Evolutionary conservation across 2,329 filamentous ascomycete genomes (phyloP).

Genomic region (Nemania sp.): DNA sequence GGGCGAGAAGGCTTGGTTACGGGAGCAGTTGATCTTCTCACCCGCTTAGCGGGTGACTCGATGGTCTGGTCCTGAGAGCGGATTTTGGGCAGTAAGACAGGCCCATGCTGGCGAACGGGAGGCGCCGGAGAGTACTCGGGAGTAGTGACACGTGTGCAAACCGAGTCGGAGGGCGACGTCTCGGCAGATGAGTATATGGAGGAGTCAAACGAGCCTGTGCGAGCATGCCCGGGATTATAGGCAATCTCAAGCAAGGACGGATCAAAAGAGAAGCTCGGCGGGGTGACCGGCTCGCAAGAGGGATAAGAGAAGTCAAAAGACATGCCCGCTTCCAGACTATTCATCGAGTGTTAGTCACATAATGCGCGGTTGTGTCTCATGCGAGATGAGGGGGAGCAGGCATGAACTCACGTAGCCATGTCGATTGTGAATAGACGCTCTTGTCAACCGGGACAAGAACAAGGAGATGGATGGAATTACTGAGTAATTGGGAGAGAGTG

Average conservation of each 20-base stretch:
- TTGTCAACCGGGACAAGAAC: constrained; percentile 38
- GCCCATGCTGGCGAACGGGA: constrained; percentile 77
- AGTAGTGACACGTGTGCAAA: constrained; percentile 70
- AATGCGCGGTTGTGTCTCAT: constrained; percentile 20
- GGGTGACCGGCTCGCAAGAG: constrained; percentile 55
- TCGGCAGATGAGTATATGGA: constrained; percentile 68
- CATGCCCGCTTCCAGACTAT: constrained; percentile 65
- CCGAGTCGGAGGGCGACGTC: constrained; percentile 68
- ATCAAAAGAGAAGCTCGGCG: constrained; percentile 60
- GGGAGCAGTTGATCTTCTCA: constrained; percentile 58
- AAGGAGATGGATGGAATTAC: constrained; percentile 30
- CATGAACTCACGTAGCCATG: constrained; percentile 51
- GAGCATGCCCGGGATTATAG: constrained; percentile 59
- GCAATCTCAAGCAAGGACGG: constrained; percentile 60
- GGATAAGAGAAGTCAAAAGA: constrained; percentile 65
- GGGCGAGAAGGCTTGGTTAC: constrained; percentile 39
- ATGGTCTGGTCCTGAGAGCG: constrained; percentile 81
- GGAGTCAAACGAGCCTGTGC: constrained; percentile 68
- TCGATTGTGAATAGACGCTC: constrained; percentile 35
- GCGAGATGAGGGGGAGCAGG: background rate
- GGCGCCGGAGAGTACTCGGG: constrained; percentile 69
- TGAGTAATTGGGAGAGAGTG: constrained; percentile 33
- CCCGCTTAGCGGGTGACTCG: constrained; percentile 60
- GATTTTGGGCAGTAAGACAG: constrained; percentile 82
- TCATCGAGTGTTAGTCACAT: constrained; percentile 38